Evolutionary conservation across 345 rosid genomes (phyloP), one percentile per base, ranked within the genome.

Genomic region (Salix dunnii): DNA sequence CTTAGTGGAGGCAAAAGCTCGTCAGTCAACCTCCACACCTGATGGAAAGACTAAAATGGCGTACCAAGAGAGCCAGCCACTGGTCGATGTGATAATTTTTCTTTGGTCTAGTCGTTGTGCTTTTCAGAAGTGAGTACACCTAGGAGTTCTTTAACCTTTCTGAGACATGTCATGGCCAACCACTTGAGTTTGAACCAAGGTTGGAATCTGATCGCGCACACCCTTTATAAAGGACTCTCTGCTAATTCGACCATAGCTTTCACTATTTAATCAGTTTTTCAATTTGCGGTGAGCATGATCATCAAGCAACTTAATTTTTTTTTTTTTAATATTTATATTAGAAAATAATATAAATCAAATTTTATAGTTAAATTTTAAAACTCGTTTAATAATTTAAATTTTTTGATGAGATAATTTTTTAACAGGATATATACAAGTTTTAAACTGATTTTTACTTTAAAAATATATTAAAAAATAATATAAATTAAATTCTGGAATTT

Each of bases 181-280:
- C 62, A 71, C 63, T 51, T 40, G 36, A 30, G 33, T 71, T 71
- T 31, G 49, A 43, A 40, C 20, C 72, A 68, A 58, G 63, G 43
- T 68, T 13, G 55, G 53, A 23, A 23, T 25, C 55, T 40, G 17
- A n/a, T 67, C 49, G 40, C 31, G 20, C 48, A 13, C 20, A 13
- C 10, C 33, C 6, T 43, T 69, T 4, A 33, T 33, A 55, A n/a
- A 55, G 62, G 28, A 8, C 14, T n/a, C 62, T 58, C 14, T n/a
- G 63, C 63, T n/a, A 33, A 33, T 53, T 40, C 61, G 23, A 33
- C 61, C 61, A n/a, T n/a, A 10, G 63, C 63, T 3, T 58, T 23
- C 28, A 58, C 23, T 10, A 1, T 4, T 23, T 58, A 1, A 3
- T 23, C 11, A 58, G 25, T 23, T 58, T 3, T n/a, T 10, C 25